phyloP scores from a whole-genome alignment of 805 yeast genomes.

The Kodamaea restingae region DNA sequence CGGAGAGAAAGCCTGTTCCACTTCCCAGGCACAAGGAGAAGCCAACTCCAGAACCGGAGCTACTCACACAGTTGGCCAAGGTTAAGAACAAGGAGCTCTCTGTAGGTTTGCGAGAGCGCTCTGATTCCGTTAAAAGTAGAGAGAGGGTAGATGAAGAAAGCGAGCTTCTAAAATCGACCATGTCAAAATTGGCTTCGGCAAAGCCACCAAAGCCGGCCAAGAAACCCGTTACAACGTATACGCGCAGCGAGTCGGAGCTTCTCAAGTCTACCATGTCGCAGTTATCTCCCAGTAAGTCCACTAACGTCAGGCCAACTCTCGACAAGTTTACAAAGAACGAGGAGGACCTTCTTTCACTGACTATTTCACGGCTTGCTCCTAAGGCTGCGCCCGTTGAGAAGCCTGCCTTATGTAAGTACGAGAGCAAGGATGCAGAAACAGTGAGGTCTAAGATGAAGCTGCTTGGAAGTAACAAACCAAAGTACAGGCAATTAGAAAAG shows the following conservation, averaged over 20 bases:
- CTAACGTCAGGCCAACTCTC: slow-evolving; percentile 8
- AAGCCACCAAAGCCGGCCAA: slow-evolving; percentile 12
- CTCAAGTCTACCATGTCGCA: slow-evolving; percentile 16
- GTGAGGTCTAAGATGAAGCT: slow-evolving; percentile 23
- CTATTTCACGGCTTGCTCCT: slow-evolving; percentile 10
- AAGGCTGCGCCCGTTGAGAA: slow-evolving; percentile 12
- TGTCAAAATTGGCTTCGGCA: slow-evolving; percentile 13
- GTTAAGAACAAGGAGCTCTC: not conserved
- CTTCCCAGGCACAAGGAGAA: not conserved
- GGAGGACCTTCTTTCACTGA: slow-evolving; percentile 10
- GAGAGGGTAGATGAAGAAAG: slow-evolving; percentile 14
- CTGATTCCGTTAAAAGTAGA: too few species aligned
- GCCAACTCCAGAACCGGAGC: slow-evolving; percentile 8
- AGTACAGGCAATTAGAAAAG: slow-evolving; percentile 7
- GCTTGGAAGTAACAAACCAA: slow-evolving; percentile 14
- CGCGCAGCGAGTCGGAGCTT: slow-evolving; percentile 16
- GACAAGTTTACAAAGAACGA: slow-evolving; percentile 13
- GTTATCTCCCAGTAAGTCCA: slow-evolving; percentile 10
- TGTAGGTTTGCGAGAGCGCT: too few species aligned
- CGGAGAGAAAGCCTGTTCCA: not conserved
- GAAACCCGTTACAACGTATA: slow-evolving; percentile 13
- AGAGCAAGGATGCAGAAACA: slow-evolving; percentile 19
- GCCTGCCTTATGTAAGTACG: slow-evolving; percentile 17
- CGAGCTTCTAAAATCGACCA: slow-evolving; percentile 15
- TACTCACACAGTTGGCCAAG: slow-evolving; percentile 6